Evolutionary conservation across 441 rosid genomes (phyloP).

Genomic region (Bocquillonia castaneifolia): DNA sequence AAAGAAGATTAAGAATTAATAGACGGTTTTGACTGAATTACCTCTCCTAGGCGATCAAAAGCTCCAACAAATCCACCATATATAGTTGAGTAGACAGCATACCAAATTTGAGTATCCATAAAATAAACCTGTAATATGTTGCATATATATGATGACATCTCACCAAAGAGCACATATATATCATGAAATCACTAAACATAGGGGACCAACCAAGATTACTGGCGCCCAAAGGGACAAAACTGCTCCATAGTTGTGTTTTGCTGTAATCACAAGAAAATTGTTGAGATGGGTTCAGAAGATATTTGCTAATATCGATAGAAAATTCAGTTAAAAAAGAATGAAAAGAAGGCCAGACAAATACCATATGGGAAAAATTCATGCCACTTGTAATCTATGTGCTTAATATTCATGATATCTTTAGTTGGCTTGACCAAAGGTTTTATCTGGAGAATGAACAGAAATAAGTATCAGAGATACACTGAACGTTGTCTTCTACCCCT

Average conservation of each 20-base stretch:
- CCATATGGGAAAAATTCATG: constrained; percentile 90
- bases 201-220: constrained; percentile 51
- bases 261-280: constrained; percentile 42
- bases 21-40: constrained; percentile 27
- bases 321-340: constrained; percentile 15
- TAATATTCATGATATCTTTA: constrained; percentile 71
- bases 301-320: constrained; percentile 22
- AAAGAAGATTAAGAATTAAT: background rate
- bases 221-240: constrained; percentile 84
- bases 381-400: constrained; percentile 66
- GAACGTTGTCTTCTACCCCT: background rate
- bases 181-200: background rate
- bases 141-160: constrained; percentile 23
- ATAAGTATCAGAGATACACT: constrained; percentile 16
- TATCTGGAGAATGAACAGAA: constrained; percentile 41
- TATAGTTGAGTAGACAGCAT: constrained; percentile 78
- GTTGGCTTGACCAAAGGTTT: constrained; percentile 92
- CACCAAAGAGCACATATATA: constrained; percentile 5
- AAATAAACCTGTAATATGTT: constrained; percentile 69
- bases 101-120: constrained; percentile 99
- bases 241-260: constrained; percentile 65
- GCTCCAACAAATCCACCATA: constrained; percentile 95
- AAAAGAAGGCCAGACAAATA: constrained; percentile 26
- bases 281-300: constrained; percentile 24
- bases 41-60: constrained; percentile 98